Conservation (phyloP, 306 rosid genomes). For the Corylus heterophylla region DNA sequence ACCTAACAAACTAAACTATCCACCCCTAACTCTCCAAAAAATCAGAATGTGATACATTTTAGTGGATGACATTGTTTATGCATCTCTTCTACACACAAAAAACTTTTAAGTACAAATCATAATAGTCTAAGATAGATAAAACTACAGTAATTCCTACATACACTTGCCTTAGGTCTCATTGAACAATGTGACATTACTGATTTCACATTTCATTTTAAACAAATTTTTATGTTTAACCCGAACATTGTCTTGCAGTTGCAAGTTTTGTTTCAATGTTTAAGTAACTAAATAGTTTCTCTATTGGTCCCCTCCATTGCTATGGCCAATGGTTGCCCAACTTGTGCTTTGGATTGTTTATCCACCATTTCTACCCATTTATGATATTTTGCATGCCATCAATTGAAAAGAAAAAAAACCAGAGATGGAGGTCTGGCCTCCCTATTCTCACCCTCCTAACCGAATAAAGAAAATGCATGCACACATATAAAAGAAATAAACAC, state of each 20-base stretch:
- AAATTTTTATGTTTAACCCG: background rate
- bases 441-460: background rate
- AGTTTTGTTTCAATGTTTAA: background rate
- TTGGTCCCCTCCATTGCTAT: background rate
- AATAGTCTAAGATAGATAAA: background rate
- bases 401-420: background rate
- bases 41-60: background rate
- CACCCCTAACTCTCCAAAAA: background rate
- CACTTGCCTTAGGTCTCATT: background rate
- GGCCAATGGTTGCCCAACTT: background rate
- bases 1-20: background rate
- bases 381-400: background rate
- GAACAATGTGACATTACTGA: background rate
- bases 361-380: background rate
- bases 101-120: background rate
- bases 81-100: background rate
- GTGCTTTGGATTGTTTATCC: background rate
- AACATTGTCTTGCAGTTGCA: background rate
- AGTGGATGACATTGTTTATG: background rate
- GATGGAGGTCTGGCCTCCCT: background rate
- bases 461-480: background rate
- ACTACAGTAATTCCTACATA: background rate
- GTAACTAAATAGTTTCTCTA: background rate
- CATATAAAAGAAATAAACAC: background rate
- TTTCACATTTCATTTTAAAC: background rate